phyloP scores from a whole-genome alignment of 2,329 filamentous ascomycete genomes.

The Beauveria bassiana region DNA sequence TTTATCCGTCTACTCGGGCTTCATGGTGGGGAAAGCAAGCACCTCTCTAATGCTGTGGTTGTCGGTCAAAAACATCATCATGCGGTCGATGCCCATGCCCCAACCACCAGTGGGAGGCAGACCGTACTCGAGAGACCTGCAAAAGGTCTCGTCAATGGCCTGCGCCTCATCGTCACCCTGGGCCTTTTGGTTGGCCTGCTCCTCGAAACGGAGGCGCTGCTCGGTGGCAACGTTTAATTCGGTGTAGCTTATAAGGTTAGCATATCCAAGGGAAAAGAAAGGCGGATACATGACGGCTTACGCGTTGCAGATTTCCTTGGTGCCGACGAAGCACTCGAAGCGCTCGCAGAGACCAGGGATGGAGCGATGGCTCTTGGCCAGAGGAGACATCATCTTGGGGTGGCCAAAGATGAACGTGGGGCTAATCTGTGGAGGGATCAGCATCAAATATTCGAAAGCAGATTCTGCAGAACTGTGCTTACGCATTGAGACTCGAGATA shows the following conservation, averaged over 20 bases:
- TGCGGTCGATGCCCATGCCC: constrained; percentile 91
- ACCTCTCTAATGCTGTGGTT: constrained; percentile 94
- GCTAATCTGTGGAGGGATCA: constrained; percentile 46
- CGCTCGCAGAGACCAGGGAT: constrained; percentile 85
- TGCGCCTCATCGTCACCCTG: constrained; percentile 97
- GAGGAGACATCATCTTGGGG: constrained; percentile 67
- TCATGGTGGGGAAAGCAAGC: constrained; percentile 95
- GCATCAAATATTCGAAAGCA: background rate
- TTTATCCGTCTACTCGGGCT: constrained; percentile 57
- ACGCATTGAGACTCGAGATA: constrained; percentile 87
- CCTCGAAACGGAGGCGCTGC: constrained; percentile 76
- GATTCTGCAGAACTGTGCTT: constrained; percentile 7
- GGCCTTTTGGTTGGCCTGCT: constrained; percentile 92
- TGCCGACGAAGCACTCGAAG: constrained; percentile 84
- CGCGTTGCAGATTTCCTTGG: constrained; percentile 82
- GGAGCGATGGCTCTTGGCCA: constrained; percentile 88
- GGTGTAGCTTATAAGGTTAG: constrained; percentile 53
- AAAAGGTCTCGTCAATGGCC: constrained; percentile 92
- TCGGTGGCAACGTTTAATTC: constrained; percentile 92
- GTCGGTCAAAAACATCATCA: constrained; percentile 94
- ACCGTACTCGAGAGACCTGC: constrained; percentile 79
- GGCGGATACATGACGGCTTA: constrained; percentile 19
- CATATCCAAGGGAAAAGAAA: background rate
- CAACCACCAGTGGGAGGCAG: constrained; percentile 91
- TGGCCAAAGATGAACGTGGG: constrained; percentile 65